A percentile compares a stretch with the other conserved stretches of the same genome.
phyloP scores from a whole-genome alignment of 768 basidiomycete species.

The Xerocomus spinulosus region DNA sequence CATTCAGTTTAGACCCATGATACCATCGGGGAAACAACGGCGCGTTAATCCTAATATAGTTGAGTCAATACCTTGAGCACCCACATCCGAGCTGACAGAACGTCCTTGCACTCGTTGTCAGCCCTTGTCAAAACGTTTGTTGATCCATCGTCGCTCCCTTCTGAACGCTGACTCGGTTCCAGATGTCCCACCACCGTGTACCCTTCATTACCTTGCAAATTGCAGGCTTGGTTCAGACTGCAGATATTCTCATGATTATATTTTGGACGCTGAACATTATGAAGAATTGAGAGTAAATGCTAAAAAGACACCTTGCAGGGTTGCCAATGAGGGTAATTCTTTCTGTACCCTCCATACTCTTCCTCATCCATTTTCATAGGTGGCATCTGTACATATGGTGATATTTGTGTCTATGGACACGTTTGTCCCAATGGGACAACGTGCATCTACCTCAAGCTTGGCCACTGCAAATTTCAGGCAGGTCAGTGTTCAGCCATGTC shows the following conservation, averaged over 20 bases:
- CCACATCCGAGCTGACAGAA: conserved; percentile 16
- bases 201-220: conserved; percentile 56
- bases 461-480: conserved; percentile 59
- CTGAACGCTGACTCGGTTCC: not conserved
- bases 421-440: conserved; percentile 41
- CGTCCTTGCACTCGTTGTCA: conserved; percentile 23
- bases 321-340: conserved; percentile 50
- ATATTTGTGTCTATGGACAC: conserved; percentile 47
- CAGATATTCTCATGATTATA: conserved; percentile 60
- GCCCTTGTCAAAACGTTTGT: conserved; percentile 62
- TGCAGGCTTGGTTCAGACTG: conserved; percentile 59
- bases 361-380: conserved; percentile 33
- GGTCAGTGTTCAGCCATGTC: conserved; percentile 35
- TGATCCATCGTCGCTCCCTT: conserved; percentile 2
- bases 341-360: not conserved
- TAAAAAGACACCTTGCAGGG: conserved; percentile 58
- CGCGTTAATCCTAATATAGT: conserved; percentile 53
- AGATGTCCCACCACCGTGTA: conserved; percentile 64
- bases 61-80: conserved; percentile 25
- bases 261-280: conserved; percentile 50
- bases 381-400: conserved; percentile 54
- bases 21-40: conserved; percentile 35
- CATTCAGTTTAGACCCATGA: conserved; percentile 22
- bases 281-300: conserved; percentile 51
- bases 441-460: conserved; percentile 51